Conservation (phyloP, 495 filamentous ascomycete species). For the Acidomyces sp. region DNA sequence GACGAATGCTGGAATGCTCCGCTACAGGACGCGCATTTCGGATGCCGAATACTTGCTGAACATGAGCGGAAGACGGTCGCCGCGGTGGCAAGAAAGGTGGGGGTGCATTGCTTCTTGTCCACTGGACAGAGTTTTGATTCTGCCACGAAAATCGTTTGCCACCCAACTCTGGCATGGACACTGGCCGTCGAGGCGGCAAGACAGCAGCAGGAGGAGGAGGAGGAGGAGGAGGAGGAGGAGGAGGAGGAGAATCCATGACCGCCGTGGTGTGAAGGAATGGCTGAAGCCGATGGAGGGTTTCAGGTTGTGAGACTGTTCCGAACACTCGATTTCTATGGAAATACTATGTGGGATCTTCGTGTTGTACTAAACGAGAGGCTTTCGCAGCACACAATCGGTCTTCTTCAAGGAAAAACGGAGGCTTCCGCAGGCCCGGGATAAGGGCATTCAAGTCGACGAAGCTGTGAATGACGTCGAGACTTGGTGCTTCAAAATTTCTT, state of each 20-base stretch:
- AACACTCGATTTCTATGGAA: not conserved
- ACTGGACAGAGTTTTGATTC: not conserved
- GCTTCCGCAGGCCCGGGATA: not conserved
- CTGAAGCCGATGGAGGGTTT: not conserved
- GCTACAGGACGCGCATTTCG: not conserved
- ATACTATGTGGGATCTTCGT: not conserved
- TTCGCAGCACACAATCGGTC: not conserved
- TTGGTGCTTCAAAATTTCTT: not conserved
- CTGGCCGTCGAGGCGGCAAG: constrained; percentile 1
- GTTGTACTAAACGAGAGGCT: not conserved
- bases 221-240: not conserved
- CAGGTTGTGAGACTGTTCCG: not conserved
- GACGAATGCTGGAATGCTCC: not conserved
- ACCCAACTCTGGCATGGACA: constrained; percentile 6
- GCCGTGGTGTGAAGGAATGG: not conserved
- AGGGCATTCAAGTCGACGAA: not conserved
- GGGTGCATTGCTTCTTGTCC: not conserved
- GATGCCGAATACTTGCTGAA: not conserved
- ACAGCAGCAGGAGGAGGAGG: not conserved
- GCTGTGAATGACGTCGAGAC: not conserved
- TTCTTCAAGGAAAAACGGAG: not conserved
- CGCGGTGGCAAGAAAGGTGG: constrained; percentile 10
- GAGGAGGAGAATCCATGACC: not conserved
- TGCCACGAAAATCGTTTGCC: not conserved
- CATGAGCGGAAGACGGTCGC: not conserved